These are phyloP conservation scores for Stephanodiscus triporus DNA, from an alignment of 108 stramenopile genomes.

Conservation along the genomic window DNA sequence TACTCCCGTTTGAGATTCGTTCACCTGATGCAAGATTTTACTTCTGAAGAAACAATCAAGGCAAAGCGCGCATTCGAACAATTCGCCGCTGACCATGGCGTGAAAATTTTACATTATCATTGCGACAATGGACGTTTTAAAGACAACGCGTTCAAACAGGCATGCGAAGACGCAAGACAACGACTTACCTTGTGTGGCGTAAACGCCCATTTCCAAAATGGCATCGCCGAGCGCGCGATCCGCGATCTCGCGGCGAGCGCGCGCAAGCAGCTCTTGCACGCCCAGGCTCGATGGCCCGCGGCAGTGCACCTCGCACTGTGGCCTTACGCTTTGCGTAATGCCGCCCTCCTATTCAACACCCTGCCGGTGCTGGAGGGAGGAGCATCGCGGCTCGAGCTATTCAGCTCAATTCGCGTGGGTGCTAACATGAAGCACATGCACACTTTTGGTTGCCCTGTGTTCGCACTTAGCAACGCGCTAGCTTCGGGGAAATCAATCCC, in stretches of 20 bases:
- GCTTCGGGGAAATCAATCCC: conserved; percentile 7
- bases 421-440: conserved; percentile 11
- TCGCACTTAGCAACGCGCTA: conserved; percentile 9
- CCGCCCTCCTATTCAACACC: not conserved
- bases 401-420: conserved; percentile 3
- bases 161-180: not conserved
- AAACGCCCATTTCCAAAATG: conserved; percentile 45
- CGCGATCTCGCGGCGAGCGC: conserved; percentile 34
- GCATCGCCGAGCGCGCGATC: conserved; percentile 36
- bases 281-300: conserved; percentile 29
- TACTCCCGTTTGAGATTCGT: conserved; percentile 11
- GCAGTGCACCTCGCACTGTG: conserved; percentile 29
- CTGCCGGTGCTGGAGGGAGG: not conserved
- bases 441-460: conserved; percentile 38
- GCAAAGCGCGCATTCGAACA: conserved; percentile 20
- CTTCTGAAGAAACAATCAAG: conserved; percentile 3
- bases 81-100: conserved; percentile 12
- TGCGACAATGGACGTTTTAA: conserved; percentile 53
- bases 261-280: conserved; percentile 32
- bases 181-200: conserved; percentile 39
- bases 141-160: conserved; percentile 13
- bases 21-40: not conserved
- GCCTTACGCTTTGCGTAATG: conserved; percentile 41
- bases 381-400: conserved; percentile 14
- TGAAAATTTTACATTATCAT: conserved; percentile 49